These are phyloP conservation scores for Tetrapisispora taiwanensis DNA, from an alignment of 805 yeast genomes.

Conservation along the genomic window DNA sequence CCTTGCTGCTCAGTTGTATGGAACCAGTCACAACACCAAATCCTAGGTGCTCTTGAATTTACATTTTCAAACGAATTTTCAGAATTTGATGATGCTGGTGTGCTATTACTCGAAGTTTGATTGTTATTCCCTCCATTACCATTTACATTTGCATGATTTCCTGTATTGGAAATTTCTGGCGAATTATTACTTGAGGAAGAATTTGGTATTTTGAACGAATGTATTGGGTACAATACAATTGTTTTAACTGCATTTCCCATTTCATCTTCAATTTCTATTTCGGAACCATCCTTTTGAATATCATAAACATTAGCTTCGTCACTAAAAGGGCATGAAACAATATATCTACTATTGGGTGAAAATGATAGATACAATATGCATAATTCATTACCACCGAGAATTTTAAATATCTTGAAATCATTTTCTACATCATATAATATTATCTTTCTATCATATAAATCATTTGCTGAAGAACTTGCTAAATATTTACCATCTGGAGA, in stretches of 20 bases:
- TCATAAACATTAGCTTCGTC: slow-evolving; percentile 63
- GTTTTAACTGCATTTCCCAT: slow-evolving; percentile 8
- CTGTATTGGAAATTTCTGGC: neutral
- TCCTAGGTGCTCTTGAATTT: slow-evolving; percentile 21
- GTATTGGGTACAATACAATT: slow-evolving; percentile 25
- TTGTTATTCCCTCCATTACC: neutral
- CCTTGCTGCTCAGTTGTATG: slow-evolving; percentile 35
- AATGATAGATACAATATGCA: slow-evolving; percentile 61
- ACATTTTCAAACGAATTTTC: slow-evolving; percentile 3
- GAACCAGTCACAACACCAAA: slow-evolving; percentile 62
- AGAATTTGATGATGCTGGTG: neutral
- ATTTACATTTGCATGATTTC: neutral
- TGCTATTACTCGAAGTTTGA: neutral
- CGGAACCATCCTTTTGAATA: slow-evolving; percentile 31
- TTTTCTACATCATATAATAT: slow-evolving; percentile 55
- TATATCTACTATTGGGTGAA: slow-evolving; percentile 58
- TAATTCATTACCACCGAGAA: slow-evolving; percentile 37
- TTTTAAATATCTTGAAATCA: slow-evolving; percentile 31
- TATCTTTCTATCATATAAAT: slow-evolving; percentile 38
- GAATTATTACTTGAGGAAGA: neutral
- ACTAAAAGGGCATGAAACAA: slow-evolving; percentile 68
- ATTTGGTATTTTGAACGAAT: slow-evolving; percentile 15
- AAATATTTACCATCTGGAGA: slow-evolving; percentile 67
- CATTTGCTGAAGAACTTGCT: slow-evolving; percentile 64
- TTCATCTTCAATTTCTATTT: slow-evolving; percentile 12